A percentile compares a stretch with the other conserved stretches of the same genome.
phyloP scores from a whole-genome alignment of 768 basidiomycete genomes.

The Fibroporia radiculosa region DNA sequence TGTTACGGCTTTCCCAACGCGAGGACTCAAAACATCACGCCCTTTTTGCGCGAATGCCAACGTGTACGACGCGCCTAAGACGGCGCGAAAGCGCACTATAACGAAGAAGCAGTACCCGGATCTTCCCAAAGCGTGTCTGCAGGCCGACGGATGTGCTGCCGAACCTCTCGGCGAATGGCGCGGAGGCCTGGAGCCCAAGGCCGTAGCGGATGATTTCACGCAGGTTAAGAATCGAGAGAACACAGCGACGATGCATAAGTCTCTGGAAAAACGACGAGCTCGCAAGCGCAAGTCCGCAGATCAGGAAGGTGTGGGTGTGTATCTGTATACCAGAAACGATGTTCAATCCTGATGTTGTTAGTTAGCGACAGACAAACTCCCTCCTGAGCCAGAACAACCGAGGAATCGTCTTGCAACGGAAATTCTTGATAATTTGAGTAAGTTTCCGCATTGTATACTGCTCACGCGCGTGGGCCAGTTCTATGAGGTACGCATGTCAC shows the following conservation, averaged over 20 bases:
- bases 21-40: background rate
- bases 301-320: background rate
- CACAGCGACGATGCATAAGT: background rate
- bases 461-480: conserved; percentile 92
- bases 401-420: conserved; percentile 55
- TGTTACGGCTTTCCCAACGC: background rate
- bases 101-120: conserved; percentile 50
- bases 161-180: conserved; percentile 36
- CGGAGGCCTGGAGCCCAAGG: conserved; percentile 20
- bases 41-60: background rate
- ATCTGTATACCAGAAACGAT: background rate
- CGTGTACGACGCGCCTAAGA: background rate
- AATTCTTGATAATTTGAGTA: conserved; percentile 61
- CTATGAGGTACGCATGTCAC: conserved; percentile 62
- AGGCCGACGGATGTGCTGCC: conserved; percentile 36
- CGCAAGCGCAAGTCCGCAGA: background rate
- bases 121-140: conserved; percentile 41
- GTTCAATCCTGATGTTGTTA: no score
- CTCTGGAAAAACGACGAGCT: background rate
- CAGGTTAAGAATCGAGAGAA: background rate
- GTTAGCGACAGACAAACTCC: no score
- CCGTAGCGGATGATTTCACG: background rate
- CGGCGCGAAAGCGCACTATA: conserved; percentile 13
- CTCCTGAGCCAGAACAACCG: no score
- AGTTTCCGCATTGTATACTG: conserved; percentile 83